These are phyloP conservation scores for Sporothrix curviconia DNA, from an alignment of 2,329 filamentous ascomycete species.

Conservation along the genomic window DNA sequence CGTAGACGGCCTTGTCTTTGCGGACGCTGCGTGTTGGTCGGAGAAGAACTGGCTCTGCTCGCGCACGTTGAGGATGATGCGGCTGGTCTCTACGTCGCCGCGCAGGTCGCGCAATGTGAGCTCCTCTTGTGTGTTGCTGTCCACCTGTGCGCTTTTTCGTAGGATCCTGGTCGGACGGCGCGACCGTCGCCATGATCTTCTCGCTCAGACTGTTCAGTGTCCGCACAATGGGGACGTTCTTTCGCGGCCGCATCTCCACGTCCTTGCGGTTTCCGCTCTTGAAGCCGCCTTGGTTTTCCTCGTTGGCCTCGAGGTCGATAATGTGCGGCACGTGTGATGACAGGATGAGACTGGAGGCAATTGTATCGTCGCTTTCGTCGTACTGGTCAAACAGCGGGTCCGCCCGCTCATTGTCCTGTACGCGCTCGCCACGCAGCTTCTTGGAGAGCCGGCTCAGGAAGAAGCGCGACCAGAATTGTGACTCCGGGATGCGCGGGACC, in stretches of 20 bases:
- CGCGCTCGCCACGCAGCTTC: slow-evolving; percentile 82
- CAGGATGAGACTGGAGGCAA: slow-evolving; percentile 46
- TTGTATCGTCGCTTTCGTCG: slow-evolving; percentile 62
- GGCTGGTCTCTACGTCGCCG: slow-evolving; percentile 64
- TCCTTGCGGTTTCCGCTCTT: slow-evolving; percentile 79
- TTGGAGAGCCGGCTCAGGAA: slow-evolving; percentile 88
- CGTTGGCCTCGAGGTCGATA: slow-evolving; percentile 88
- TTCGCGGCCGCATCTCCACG: slow-evolving; percentile 76
- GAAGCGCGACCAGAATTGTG: slow-evolving; percentile 88
- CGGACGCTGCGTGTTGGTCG: slow-evolving; percentile 43
- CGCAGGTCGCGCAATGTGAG: slow-evolving; percentile 74
- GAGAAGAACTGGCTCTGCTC: slow-evolving; percentile 82
- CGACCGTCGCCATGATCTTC: slow-evolving; percentile 85
- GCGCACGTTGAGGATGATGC: slow-evolving; percentile 78
- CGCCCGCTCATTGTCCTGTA: slow-evolving; percentile 67
- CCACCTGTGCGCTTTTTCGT: slow-evolving; percentile 59
- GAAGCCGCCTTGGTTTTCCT: slow-evolving; percentile 84
- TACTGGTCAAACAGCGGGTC: slow-evolving; percentile 81
- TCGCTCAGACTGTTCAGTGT: slow-evolving; percentile 86
- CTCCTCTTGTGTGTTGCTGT: slow-evolving; percentile 67
- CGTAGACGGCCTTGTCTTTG: slow-evolving; percentile 49
- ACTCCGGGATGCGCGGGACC: slow-evolving; percentile 71
- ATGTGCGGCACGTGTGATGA: slow-evolving; percentile 73
- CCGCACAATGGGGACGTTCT: slow-evolving; percentile 80
- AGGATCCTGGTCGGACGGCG: slow-evolving; percentile 66